phyloP scores from a whole-genome alignment of 2,329 filamentous ascomycete genomes.

The Fusarium humuli region DNA sequence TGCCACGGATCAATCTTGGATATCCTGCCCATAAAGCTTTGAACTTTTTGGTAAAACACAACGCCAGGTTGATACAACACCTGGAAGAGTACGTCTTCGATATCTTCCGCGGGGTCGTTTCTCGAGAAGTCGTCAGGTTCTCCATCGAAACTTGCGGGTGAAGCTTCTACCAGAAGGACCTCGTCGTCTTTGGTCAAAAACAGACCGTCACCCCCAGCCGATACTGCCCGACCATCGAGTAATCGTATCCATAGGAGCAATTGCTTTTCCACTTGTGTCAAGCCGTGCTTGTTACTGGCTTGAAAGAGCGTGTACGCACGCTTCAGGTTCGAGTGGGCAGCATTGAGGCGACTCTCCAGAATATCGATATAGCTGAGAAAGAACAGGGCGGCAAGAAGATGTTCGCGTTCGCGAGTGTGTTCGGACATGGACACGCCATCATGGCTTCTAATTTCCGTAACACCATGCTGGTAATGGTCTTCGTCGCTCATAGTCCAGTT shows the following conservation, averaged over 20 bases:
- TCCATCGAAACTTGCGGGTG: conserved; percentile 53
- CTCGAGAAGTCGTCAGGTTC: conserved; percentile 43
- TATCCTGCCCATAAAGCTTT: conserved; percentile 68
- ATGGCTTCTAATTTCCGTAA: conserved; percentile 49
- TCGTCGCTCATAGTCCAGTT: conserved; percentile 49
- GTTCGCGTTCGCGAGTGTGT: conserved; percentile 52
- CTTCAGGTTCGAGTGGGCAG: conserved; percentile 63
- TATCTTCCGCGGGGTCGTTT: conserved; percentile 49
- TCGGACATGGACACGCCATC: conserved; percentile 40
- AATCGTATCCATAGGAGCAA: conserved; percentile 66
- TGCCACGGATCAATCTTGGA: conserved; percentile 69
- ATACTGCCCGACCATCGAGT: conserved; percentile 66
- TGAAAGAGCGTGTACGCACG: conserved; percentile 62
- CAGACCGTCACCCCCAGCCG: conserved; percentile 66
- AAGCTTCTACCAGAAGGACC: conserved; percentile 57
- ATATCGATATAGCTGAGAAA: conserved; percentile 67
- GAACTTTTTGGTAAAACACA: conserved; percentile 68
- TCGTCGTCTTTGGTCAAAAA: conserved; percentile 63
- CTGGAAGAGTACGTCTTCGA: conserved; percentile 65
- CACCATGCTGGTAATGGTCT: conserved; percentile 54
- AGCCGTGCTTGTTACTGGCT: conserved; percentile 52
- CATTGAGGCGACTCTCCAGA: conserved; percentile 55
- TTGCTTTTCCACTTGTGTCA: conserved; percentile 58
- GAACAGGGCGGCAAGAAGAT: conserved; percentile 63
- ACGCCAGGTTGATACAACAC: conserved; percentile 66